phyloP scores from a whole-genome alignment of 495 filamentous ascomycete species.

The Neurospora sp. region DNA sequence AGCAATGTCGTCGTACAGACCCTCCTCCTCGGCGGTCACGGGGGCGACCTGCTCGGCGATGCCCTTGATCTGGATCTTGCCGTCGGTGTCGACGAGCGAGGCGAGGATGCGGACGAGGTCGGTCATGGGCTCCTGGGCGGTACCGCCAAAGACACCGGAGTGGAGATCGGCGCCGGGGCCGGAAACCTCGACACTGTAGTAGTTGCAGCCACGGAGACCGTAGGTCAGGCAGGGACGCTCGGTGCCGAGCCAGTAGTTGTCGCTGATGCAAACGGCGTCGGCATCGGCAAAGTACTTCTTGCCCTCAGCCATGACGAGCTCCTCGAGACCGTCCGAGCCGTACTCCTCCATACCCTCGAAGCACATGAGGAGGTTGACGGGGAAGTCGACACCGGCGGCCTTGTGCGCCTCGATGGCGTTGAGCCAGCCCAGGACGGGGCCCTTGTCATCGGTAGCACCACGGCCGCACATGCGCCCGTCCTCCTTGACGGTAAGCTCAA shows the following conservation, averaged over 20 bases:
- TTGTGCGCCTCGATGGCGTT: conserved; percentile 97
- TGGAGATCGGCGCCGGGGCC: conserved; percentile 92
- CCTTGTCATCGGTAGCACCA: conserved; percentile 96
- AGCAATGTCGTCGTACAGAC: conserved; percentile 72
- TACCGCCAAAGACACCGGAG: conserved; percentile 91
- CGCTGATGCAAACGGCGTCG: conserved; percentile 95
- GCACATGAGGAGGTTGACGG: conserved; percentile 98
- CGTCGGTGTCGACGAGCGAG: conserved; percentile 75
- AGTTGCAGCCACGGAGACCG: conserved; percentile 93
- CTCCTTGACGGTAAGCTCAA: conserved; percentile 76
- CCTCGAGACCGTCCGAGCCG: conserved; percentile 91
- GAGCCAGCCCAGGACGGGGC: conserved; percentile 93
- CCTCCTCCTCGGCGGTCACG: conserved; percentile 73
- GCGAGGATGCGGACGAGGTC: conserved; percentile 75
- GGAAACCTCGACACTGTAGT: conserved; percentile 80
- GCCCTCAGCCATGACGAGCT: conserved; percentile 80
- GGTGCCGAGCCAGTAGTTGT: conserved; percentile 99
- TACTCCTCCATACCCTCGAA: conserved; percentile 99
- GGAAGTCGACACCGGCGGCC: conserved; percentile 85
- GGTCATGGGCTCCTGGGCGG: conserved; percentile 96
- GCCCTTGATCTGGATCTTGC: conserved; percentile 83
- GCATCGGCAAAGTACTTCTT: conserved; percentile 89
- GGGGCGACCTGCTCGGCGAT: conserved; percentile 86
- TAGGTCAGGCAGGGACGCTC: conserved; percentile 98
- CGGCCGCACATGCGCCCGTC: conserved; percentile 93